phyloP scores from a whole-genome alignment of 257 asterid genomes.

The Datura wrightii region DNA sequence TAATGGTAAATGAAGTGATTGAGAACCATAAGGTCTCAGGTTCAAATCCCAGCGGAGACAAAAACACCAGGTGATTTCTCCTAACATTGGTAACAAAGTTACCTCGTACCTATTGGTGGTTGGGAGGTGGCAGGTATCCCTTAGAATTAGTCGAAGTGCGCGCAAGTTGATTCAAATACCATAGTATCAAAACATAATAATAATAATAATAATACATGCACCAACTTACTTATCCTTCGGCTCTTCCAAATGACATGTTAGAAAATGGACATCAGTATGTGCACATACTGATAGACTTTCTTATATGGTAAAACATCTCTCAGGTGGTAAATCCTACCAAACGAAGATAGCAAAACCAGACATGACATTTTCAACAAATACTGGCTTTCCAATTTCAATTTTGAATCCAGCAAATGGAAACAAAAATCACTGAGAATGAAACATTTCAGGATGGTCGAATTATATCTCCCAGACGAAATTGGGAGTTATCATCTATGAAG shows the following conservation, averaged over 20 bases:
- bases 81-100: too few species aligned
- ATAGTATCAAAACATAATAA: too few species aligned
- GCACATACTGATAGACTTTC: slow-evolving; percentile 1
- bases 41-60: too few species aligned
- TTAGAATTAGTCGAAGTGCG: too few species aligned
- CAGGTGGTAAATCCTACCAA: background rate
- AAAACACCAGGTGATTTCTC: too few species aligned
- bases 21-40: too few species aligned
- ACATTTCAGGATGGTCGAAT: background rate
- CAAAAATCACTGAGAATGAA: background rate
- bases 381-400: background rate
- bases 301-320: slow-evolving; percentile 3
- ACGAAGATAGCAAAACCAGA: background rate
- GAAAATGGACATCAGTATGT: background rate
- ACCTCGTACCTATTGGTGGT: too few species aligned
- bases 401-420: background rate
- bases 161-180: too few species aligned
- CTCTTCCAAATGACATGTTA: background rate
- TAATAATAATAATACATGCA: too few species aligned
- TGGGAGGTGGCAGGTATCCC: too few species aligned
- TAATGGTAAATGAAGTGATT: too few species aligned
- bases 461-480: background rate
- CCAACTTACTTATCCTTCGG: background rate
- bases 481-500: background rate
- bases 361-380: background rate